Evolutionary conservation across 768 basidiomycete genomes (phyloP), one percentile per base, ranked within the genome.

Genomic region (Astraeus odoratus): DNA sequence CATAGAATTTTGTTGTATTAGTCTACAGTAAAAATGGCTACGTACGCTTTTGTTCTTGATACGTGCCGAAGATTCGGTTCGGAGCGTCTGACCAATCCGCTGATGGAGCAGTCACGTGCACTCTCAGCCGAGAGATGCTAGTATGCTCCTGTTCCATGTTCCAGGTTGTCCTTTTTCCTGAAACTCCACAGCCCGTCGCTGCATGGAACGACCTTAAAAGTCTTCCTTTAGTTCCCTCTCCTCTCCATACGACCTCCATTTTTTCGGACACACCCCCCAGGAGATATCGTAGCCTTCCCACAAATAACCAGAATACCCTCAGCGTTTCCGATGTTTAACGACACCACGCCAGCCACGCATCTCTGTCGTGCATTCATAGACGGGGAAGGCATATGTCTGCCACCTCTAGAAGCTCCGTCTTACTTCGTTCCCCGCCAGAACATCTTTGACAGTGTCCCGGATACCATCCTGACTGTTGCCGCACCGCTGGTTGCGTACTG

Each of bases 401-500:
- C 54, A 10, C 34, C 50, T 13, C 49, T 65, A 31, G 7, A 66
- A 18, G 55, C 68, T 19, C 83, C 83, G 0, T 77, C 79, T 55
- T 86, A 86, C 58, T 76, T 75, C 58, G 65, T 68, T 1, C 57
- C 65, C 29, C 66, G 71, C 22, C 64, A 68, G 15, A 60, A 67
- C 2, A 58, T 84, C 38, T 35, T 93, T 23, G 66, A 76, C 6
- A 61, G 68, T 26, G 50, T 94, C 41, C 73, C 85, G 1, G 95
- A 98, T 68, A 69, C 79, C 49, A 52, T 75, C 51, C 68, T 94
- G 20, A 76, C 88, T 15, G 70, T 95, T 37, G 71, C 78, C 4
- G 75, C 80, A 1, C 95, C 95, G 0, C 57, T 97, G 43, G 47
- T 86, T 44, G 80, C 79, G 4, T 97, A 98, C 70, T 99, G 96